A percentile compares a stretch with the other conserved stretches of the same genome.
Evolutionary conservation across 1,139 yeast species (phyloP).

Genomic region (Suhomyces wounanorum): DNA sequence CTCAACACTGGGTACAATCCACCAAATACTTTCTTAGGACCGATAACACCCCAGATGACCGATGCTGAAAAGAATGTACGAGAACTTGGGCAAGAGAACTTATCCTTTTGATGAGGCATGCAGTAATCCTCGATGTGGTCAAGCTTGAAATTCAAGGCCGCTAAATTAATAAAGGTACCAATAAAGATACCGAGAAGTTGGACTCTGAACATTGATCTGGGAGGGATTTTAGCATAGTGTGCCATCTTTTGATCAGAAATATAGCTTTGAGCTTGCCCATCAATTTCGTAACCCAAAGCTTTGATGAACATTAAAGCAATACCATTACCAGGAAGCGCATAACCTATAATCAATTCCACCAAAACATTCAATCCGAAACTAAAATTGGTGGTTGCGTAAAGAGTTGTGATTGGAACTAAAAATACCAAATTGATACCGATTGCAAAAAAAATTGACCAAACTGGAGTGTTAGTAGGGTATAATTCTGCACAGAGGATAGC

Average conservation of each 20-base stretch:
- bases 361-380: conserved; percentile 41
- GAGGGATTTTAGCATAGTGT: conserved; percentile 62
- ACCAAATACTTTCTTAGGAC: conserved; percentile 52
- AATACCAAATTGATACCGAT: conserved; percentile 38
- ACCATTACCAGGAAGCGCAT: conserved; percentile 42
- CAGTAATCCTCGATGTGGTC: conserved; percentile 51
- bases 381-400: conserved; percentile 41
- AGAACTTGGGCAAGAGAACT: conserved; percentile 51
- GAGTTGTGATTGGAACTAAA: conserved; percentile 38
- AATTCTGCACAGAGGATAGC: conserved; percentile 30
- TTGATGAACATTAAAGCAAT: conserved; percentile 40
- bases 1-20: conserved; percentile 51
- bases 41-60: conserved; percentile 68
- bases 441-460: conserved; percentile 34
- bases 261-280: conserved; percentile 62
- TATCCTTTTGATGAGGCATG: conserved; percentile 37
- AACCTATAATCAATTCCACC: conserved; percentile 43
- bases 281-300: conserved; percentile 45
- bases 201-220: conserved; percentile 60
- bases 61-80: conserved; percentile 55
- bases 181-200: conserved; percentile 51
- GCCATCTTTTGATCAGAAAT: conserved; percentile 59
- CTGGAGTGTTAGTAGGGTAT: conserved; percentile 41
- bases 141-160: conserved; percentile 55
- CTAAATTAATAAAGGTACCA: conserved; percentile 51